These are phyloP conservation scores for Dryas integrifolia DNA, from an alignment of 331 rosid genomes.

Conservation along the genomic window DNA sequence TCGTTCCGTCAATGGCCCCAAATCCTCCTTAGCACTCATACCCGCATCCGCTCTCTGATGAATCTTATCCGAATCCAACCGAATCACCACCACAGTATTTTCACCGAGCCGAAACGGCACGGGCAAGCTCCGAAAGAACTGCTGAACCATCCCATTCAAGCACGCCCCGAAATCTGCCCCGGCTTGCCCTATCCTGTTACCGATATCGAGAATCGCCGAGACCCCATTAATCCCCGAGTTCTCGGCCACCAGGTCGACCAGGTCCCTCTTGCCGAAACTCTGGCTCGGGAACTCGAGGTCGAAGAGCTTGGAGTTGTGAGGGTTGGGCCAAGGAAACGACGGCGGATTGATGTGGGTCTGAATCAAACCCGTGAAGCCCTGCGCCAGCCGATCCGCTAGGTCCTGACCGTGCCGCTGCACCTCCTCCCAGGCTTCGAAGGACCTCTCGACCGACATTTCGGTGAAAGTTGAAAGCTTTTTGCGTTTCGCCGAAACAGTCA, in stretches of 20 bases:
- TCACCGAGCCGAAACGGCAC: conserved; percentile 73
- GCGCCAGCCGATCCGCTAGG: conserved; percentile 90
- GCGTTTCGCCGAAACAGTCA: conserved; percentile 10
- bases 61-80: conserved; percentile 51
- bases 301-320: conserved; percentile 66
- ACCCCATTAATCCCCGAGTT: conserved; percentile 62
- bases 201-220: conserved; percentile 75
- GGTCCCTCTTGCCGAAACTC: conserved; percentile 57
- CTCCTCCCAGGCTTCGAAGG: conserved; percentile 98
- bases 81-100: conserved; percentile 25
- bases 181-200: conserved; percentile 84
- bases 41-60: conserved; percentile 46
- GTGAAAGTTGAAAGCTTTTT: conserved; percentile 10
- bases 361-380: conserved; percentile 83
- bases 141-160: conserved; percentile 94
- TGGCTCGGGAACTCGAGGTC: conserved; percentile 75
- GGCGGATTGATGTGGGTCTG: conserved; percentile 76
- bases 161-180: conserved; percentile 87
- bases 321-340: conserved; percentile 76
- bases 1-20: conserved; percentile 51
- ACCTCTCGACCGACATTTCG: conserved; percentile 78
- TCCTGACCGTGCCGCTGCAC: conserved; percentile 96
- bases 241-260: conserved; percentile 49
- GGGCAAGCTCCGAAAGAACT: conserved; percentile 77
- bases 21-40: conserved; percentile 47